These are phyloP conservation scores for Populus alba DNA, from an alignment of 345 rosid species.

Conservation along the genomic window DNA sequence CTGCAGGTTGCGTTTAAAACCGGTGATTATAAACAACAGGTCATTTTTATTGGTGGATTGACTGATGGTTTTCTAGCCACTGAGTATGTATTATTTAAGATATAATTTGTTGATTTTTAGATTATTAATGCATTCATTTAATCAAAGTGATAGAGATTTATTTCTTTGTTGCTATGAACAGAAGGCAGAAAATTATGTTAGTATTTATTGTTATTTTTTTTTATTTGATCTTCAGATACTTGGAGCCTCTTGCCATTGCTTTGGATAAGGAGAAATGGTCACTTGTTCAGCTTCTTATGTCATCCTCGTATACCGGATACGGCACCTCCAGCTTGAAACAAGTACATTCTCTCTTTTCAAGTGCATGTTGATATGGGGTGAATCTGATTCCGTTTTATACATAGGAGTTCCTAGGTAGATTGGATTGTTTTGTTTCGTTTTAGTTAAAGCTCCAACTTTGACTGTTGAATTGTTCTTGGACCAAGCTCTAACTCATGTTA, in stretches of 20 bases:
- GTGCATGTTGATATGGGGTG: not conserved
- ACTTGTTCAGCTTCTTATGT: conserved; percentile 81
- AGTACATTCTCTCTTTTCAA: conserved; percentile 38
- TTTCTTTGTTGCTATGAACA: not conserved
- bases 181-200: not conserved
- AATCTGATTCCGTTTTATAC: not conserved
- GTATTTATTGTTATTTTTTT: not conserved
- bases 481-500: too few species aligned
- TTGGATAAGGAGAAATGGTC: conserved; percentile 95
- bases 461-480: too few species aligned
- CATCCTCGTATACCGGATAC: conserved; percentile 84
- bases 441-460: too few species aligned
- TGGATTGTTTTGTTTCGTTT: too few species aligned
- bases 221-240: conserved; percentile 52
- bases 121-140: not conserved
- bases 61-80: conserved; percentile 88
- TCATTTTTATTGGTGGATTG: conserved; percentile 80
- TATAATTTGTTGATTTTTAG: too few species aligned
- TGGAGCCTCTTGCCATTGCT: conserved; percentile 91
- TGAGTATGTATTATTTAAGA: conserved; percentile 50
- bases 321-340: conserved; percentile 91
- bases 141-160: not conserved
- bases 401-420: too few species aligned
- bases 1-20: conserved; percentile 90
- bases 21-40: conserved; percentile 87